Evolutionary conservation across 305 asterid genomes (phyloP).

Genomic region (Fraxinus floribunda): DNA sequence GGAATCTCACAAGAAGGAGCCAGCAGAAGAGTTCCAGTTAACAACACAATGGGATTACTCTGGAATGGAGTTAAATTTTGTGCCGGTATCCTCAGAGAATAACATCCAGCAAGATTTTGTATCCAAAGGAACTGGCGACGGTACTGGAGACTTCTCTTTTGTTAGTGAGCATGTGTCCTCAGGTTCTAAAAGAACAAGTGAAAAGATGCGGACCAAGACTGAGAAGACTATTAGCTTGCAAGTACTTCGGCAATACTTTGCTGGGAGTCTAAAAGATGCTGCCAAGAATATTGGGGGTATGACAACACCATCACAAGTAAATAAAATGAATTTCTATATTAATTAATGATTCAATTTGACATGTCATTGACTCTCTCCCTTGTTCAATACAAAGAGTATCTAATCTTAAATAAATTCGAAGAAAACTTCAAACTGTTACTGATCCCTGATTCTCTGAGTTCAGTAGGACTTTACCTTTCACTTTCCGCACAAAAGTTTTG

Average conservation of each 20-base stretch:
- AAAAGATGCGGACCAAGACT: slow-evolving; percentile 53
- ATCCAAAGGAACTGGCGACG: slow-evolving; percentile 32
- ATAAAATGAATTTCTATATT: neutral
- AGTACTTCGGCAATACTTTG: slow-evolving; percentile 63
- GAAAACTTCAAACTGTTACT: neutral
- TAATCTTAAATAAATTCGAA: neutral
- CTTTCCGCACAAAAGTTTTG: neutral
- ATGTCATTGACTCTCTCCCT: neutral
- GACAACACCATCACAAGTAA: neutral
- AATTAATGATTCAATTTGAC: neutral
- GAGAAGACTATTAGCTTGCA: slow-evolving; percentile 77
- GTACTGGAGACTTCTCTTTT: slow-evolving; percentile 38
- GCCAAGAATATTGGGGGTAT: slow-evolving; percentile 80
- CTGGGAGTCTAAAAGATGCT: slow-evolving; percentile 87
- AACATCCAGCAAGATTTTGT: slow-evolving; percentile 34
- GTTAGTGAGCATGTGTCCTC: slow-evolving; percentile 32
- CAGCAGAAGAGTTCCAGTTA: slow-evolving; percentile 45
- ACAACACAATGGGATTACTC: slow-evolving; percentile 42
- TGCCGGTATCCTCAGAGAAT: slow-evolving; percentile 31
- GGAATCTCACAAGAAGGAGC: slow-evolving; percentile 41
- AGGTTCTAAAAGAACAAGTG: slow-evolving; percentile 38
- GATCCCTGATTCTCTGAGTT: neutral
- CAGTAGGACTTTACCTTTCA: neutral
- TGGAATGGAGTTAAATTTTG: slow-evolving; percentile 26
- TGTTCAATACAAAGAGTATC: neutral